Conservation (phyloP, 2,329 filamentous ascomycete species). For the Metarhizium robertsii region DNA sequence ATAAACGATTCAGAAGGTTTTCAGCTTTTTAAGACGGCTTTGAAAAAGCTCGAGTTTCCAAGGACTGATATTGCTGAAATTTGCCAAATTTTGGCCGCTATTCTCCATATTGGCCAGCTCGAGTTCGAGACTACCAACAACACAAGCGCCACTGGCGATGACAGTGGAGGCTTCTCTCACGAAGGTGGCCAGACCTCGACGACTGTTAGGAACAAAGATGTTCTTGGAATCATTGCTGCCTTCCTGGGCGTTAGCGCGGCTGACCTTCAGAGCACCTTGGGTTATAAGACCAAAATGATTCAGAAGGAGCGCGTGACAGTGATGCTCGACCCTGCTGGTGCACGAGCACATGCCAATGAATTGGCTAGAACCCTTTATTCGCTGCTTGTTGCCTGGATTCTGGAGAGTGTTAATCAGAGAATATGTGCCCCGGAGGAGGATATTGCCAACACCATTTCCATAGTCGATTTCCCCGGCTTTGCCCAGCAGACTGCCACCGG, state of each 20-base stretch:
- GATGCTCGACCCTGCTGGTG: slow-evolving; percentile 89
- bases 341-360: slow-evolving; percentile 86
- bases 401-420: slow-evolving; percentile 85
- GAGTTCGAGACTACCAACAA: slow-evolving; percentile 79
- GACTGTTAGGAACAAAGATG: slow-evolving; percentile 87
- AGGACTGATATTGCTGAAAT: slow-evolving; percentile 92
- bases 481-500: slow-evolving; percentile 74
- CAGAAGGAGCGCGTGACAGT: slow-evolving; percentile 96
- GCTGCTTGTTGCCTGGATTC: slow-evolving; percentile 84
- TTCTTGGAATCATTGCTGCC: slow-evolving; percentile 76
- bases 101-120: slow-evolving; percentile 94
- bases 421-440: slow-evolving; percentile 81
- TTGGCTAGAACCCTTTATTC: slow-evolving; percentile 89
- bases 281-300: slow-evolving; percentile 95
- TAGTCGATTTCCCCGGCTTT: slow-evolving; percentile 96
- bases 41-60: slow-evolving; percentile 90
- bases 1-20: slow-evolving; percentile 96
- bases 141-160: slow-evolving; percentile 72
- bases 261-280: slow-evolving; percentile 79
- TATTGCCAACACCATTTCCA: slow-evolving; percentile 86
- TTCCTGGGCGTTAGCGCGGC: slow-evolving; percentile 79
- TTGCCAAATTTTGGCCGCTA: slow-evolving; percentile 86
- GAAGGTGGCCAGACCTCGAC: slow-evolving; percentile 84
- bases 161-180: slow-evolving; percentile 93
- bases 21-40: slow-evolving; percentile 91